Conservation (phyloP, 805 yeast species). For the Cyberlindnera amylophila region DNA sequence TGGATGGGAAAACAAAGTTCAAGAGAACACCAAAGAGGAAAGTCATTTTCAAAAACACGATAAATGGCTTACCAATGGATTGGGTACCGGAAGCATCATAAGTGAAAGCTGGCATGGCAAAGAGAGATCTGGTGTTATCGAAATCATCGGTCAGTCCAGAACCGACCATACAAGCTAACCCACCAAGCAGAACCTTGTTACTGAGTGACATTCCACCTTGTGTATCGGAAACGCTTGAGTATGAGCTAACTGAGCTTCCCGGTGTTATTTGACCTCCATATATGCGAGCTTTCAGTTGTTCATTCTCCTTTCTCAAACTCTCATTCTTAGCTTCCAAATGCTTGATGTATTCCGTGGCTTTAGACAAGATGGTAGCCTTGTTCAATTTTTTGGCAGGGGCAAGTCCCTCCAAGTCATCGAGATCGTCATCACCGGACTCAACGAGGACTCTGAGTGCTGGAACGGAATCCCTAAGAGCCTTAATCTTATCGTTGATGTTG, state of each 20-base stretch:
- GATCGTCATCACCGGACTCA: constrained; percentile 49
- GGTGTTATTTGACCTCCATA: constrained; percentile 24
- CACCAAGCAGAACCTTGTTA: constrained; percentile 55
- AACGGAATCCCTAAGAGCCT: constrained; percentile 60
- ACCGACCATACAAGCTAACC: constrained; percentile 62
- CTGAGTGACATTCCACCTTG: constrained; percentile 25
- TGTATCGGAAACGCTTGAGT: constrained; percentile 8
- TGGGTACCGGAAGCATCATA: constrained; percentile 29
- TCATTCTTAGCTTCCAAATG: constrained; percentile 66
- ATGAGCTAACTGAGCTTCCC: constrained; percentile 17
- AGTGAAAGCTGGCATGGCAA: constrained; percentile 43
- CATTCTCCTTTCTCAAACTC: constrained; percentile 44
- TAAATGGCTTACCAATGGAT: constrained; percentile 26
- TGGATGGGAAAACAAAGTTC: constrained; percentile 25
- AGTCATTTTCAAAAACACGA: constrained; percentile 26
- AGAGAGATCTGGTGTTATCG: constrained; percentile 40
- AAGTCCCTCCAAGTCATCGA: constrained; percentile 66
- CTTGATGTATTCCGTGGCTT: constrained; percentile 74
- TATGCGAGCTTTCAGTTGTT: constrained; percentile 31
- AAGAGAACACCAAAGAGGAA: constrained; percentile 28
- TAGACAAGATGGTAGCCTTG: constrained; percentile 71
- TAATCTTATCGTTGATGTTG: constrained; percentile 65
- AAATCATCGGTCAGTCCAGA: constrained; percentile 54
- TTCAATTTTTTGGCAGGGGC: constrained; percentile 73
- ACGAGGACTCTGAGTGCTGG: constrained; percentile 52